Conservation (phyloP, 2,329 filamentous ascomycete species). For the Colletotrichum filicis region DNA sequence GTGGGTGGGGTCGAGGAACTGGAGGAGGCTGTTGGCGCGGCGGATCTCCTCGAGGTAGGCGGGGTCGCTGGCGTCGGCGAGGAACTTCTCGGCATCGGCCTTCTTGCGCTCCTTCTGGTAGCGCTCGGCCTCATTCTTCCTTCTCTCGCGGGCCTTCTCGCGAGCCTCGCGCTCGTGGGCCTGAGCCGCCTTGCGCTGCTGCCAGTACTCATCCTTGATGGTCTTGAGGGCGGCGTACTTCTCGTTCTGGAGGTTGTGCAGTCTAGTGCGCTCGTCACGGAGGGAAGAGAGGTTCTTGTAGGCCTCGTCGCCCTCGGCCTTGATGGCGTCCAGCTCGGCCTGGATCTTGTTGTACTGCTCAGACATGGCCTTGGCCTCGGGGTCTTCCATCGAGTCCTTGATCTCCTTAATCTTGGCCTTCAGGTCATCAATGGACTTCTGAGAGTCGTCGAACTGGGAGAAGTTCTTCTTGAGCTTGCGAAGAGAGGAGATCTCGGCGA, state of each 20-base stretch:
- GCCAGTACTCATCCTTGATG: slow-evolving; percentile 90
- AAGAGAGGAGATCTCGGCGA: slow-evolving; percentile 83
- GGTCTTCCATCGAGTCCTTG: slow-evolving; percentile 90
- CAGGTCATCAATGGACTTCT: slow-evolving; percentile 90
- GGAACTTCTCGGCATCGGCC: slow-evolving; percentile 79
- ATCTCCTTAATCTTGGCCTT: slow-evolving; percentile 90
- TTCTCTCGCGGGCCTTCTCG: slow-evolving; percentile 79
- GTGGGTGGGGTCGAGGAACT: slow-evolving; percentile 85
- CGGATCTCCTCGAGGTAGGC: slow-evolving; percentile 95
- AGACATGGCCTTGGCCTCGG: slow-evolving; percentile 87
- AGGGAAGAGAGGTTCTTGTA: slow-evolving; percentile 89
- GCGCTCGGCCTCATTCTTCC: slow-evolving; percentile 82
- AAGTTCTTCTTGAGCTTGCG: slow-evolving; percentile 95
- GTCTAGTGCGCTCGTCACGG: slow-evolving; percentile 85
- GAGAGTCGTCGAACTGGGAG: slow-evolving; percentile 81
- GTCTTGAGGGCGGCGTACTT: slow-evolving; percentile 86
- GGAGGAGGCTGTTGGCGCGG: slow-evolving; percentile 86
- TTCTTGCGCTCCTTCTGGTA: slow-evolving; percentile 78
- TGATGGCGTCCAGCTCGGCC: slow-evolving; percentile 88
- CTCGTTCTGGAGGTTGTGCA: slow-evolving; percentile 86
- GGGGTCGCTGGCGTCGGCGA: slow-evolving; percentile 84
- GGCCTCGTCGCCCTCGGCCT: slow-evolving; percentile 89
- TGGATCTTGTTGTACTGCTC: slow-evolving; percentile 89
- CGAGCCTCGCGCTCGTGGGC: slow-evolving; percentile 87
- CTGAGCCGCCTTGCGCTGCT: slow-evolving; percentile 82